Conservation (phyloP, 768 basidiomycete species). For the Roridomyces roridus region DNA sequence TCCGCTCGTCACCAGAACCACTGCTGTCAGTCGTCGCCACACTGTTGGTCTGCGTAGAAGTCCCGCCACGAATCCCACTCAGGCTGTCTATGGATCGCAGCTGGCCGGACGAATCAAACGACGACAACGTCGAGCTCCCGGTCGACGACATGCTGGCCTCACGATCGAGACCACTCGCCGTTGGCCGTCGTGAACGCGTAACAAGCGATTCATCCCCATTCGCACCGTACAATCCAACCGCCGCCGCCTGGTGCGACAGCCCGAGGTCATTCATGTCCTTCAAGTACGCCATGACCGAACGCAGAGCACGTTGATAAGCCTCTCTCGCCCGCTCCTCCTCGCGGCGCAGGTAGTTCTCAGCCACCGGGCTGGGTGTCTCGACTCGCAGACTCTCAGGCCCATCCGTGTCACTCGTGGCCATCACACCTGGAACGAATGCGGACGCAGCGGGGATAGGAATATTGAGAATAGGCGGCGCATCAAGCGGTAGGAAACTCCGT, state of each 20-base stretch:
- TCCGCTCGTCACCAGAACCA: conserved; percentile 80
- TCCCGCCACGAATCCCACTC: conserved; percentile 62
- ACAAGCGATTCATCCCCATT: conserved; percentile 48
- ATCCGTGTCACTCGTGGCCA: conserved; percentile 45
- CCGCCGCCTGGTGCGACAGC: conserved; percentile 64
- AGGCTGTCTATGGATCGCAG: conserved; percentile 73
- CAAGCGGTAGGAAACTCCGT: conserved; percentile 89
- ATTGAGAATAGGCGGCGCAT: conserved; percentile 59
- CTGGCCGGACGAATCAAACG: conserved; percentile 54
- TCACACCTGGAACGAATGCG: conserved; percentile 59
- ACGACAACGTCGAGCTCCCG: conserved; percentile 46
- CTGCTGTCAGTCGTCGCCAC: conserved; percentile 77
- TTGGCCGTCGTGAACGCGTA: conserved; percentile 68
- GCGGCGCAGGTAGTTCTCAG: conserved; percentile 53
- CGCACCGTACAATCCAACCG: conserved; percentile 64
- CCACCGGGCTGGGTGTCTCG: conserved; percentile 51
- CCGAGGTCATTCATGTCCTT: conserved; percentile 94
- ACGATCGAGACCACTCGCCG: conserved; percentile 62
- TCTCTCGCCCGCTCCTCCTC: conserved; percentile 79
- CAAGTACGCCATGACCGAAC: conserved; percentile 94
- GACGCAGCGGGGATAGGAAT: conserved; percentile 71
- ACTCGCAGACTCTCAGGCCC: conserved; percentile 33
- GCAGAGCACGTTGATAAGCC: conserved; percentile 79
- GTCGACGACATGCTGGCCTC: conserved; percentile 62
- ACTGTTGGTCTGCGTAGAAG: conserved; percentile 70